Evolutionary conservation across 495 filamentous ascomycete genomes (phyloP).

Genomic region (Physcia stellaris): DNA sequence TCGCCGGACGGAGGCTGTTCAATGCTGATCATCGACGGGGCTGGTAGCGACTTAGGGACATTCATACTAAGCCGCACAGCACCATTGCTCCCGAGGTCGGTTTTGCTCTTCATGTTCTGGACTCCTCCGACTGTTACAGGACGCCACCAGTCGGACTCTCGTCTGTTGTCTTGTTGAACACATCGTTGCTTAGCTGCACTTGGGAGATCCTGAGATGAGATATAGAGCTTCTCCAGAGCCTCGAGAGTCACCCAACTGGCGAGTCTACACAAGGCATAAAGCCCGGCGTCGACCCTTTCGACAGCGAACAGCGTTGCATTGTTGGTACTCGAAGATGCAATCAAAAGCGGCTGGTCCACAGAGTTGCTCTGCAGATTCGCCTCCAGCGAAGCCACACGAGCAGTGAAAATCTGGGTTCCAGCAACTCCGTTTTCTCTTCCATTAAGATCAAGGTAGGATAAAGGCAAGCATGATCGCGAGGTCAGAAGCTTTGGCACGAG

Average conservation of each 20-base stretch:
- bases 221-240: too few relatives aligned
- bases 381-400: slow-evolving; percentile 7
- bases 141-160: too few relatives aligned
- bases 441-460: slow-evolving; percentile 10
- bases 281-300: slow-evolving; percentile 50
- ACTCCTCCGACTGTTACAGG: too few relatives aligned
- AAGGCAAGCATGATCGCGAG: slow-evolving; percentile 10
- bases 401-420: slow-evolving; percentile 9
- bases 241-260: slow-evolving; percentile 47
- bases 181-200: slow-evolving; percentile 5
- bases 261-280: slow-evolving; percentile 62
- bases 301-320: slow-evolving; percentile 53
- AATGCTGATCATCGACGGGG: slow-evolving; percentile 4
- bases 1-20: slow-evolving; percentile 10
- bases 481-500: slow-evolving; percentile 9
- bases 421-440: neutral
- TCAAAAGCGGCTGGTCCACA: slow-evolving; percentile 34
- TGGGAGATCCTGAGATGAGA: slow-evolving; percentile 8
- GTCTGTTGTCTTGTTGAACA: too few relatives aligned
- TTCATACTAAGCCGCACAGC: slow-evolving; percentile 8
- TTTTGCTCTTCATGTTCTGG: too few relatives aligned
- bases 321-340: slow-evolving; percentile 47
- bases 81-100: too few relatives aligned
- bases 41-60: slow-evolving; percentile 1
- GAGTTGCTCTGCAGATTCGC: neutral